Conservation (phyloP, 192 early-diverging fungal species). For the Polychytrium aggregatum region DNA sequence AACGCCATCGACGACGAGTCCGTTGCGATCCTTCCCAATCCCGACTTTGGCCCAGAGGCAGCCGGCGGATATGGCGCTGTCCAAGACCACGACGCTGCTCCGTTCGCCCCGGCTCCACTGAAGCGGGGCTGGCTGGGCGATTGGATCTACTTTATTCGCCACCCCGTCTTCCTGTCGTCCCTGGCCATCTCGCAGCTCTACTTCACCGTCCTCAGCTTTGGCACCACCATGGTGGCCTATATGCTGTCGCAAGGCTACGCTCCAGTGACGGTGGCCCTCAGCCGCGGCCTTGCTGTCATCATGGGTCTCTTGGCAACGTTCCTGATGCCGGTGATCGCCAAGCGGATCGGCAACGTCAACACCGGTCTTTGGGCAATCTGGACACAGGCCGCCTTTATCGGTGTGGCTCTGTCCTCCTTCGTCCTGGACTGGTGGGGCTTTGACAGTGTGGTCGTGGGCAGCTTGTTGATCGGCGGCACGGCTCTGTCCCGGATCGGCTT, state of each 20-base stretch:
- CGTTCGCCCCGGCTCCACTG: not conserved
- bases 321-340: slow-evolving; percentile 10
- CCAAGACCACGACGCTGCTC: not conserved
- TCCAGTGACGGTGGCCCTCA: slow-evolving; percentile 18
- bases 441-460: not conserved
- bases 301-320: slow-evolving; percentile 22
- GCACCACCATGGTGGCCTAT: slow-evolving; percentile 25
- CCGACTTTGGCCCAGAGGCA: not conserved
- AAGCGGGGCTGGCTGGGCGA: not conserved
- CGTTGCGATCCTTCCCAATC: not conserved
- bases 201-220: slow-evolving; percentile 30
- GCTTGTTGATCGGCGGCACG: slow-evolving; percentile 24
- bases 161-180: slow-evolving; percentile 22
- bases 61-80: not conserved
- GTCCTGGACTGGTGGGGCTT: slow-evolving; percentile 5
- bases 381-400: slow-evolving; percentile 12
- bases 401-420: slow-evolving; percentile 16
- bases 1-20: not conserved
- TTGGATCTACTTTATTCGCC: slow-evolving; percentile 12
- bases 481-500: slow-evolving; percentile 24
- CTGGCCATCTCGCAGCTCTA: slow-evolving; percentile 29
- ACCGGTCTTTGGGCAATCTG: slow-evolving; percentile 28
- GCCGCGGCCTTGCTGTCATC: slow-evolving; percentile 18
- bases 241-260: slow-evolving; percentile 18
- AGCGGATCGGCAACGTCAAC: slow-evolving; percentile 16